Percentiles rank a stretch among this genome's conserved stretches.
These are phyloP conservation scores for Paraleonurus japonicus DNA, from an alignment of 257 asterid genomes.

Conservation along the genomic window DNA sequence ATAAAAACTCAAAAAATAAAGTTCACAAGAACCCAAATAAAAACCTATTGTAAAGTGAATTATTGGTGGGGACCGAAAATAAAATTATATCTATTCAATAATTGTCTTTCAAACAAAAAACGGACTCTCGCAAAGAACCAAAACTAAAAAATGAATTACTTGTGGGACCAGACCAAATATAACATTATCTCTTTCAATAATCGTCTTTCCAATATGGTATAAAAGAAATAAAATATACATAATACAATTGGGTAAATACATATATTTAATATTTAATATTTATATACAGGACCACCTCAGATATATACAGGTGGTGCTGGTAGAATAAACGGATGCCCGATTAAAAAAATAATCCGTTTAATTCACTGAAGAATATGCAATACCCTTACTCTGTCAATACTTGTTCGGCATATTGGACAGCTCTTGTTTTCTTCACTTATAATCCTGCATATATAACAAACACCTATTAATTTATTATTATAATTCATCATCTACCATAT, in stretches of 20 bases:
- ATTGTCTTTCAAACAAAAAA: too few relatives aligned
- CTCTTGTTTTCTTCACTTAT: conserved; percentile 25
- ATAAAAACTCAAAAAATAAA: too few relatives aligned
- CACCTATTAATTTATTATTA: too few relatives aligned
- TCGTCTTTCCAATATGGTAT: too few relatives aligned
- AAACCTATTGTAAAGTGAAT: too few relatives aligned
- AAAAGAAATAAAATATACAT: background rate
- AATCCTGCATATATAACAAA: conserved; percentile 14
- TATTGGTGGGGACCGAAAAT: too few relatives aligned
- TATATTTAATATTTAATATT: too few relatives aligned
- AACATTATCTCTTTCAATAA: background rate
- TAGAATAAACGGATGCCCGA: background rate
- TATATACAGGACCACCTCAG: background rate
- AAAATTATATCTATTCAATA: too few relatives aligned
- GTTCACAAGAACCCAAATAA: too few relatives aligned
- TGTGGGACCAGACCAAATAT: too few relatives aligned
- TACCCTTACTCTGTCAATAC: conserved; percentile 17
- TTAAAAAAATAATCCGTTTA: background rate
- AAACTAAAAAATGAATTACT: too few relatives aligned
- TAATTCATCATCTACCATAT: background rate
- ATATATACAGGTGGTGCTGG: background rate
- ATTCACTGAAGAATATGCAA: conserved; percentile 1
- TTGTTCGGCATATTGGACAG: conserved; percentile 30
- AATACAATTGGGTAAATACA: background rate
- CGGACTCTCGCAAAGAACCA: too few relatives aligned